Evolutionary conservation across 345 rosid species (phyloP).

Genomic region (Anacardium occidentale): DNA sequence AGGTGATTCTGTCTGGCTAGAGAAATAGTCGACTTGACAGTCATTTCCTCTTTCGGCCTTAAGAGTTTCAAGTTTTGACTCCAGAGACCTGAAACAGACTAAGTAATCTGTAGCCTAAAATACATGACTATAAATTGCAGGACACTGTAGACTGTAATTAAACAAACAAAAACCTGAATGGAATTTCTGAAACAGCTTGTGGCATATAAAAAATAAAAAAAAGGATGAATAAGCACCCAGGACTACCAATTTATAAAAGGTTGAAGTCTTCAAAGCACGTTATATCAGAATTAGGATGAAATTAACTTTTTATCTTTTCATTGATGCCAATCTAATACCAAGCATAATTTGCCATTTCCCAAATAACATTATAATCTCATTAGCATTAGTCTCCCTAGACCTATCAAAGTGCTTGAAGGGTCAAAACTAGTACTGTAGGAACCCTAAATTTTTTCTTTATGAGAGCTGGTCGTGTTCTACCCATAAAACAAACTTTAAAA

Average conservation of each 20-base stretch:
- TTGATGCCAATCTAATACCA: too few relatives aligned
- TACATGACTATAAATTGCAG: not conserved
- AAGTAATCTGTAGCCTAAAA: not conserved
- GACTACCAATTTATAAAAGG: not conserved
- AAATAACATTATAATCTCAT: not conserved
- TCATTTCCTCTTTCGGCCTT: conserved; percentile 55
- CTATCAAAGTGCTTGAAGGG: not conserved
- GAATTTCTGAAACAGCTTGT: not conserved
- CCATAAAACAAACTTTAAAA: not conserved
- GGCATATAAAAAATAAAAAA: conserved; percentile 1
- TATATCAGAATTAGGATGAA: not conserved
- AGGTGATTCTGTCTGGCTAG: conserved; percentile 62
- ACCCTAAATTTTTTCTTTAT: not conserved
- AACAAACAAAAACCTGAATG: not conserved
- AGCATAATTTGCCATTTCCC: not conserved
- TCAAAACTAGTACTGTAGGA: not conserved
- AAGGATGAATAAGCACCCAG: not conserved
- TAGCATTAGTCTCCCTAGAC: not conserved
- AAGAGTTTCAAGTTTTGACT: conserved; percentile 67
- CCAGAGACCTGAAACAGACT: conserved; percentile 53
- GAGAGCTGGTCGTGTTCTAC: not conserved
- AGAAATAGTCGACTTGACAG: conserved; percentile 43
- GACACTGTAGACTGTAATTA: not conserved
- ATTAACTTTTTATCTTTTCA: not conserved
- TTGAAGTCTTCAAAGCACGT: not conserved